These are phyloP conservation scores for Cladosporium austrohemisphaericum DNA, from an alignment of 2,329 filamentous ascomycete genomes.

Conservation along the genomic window DNA sequence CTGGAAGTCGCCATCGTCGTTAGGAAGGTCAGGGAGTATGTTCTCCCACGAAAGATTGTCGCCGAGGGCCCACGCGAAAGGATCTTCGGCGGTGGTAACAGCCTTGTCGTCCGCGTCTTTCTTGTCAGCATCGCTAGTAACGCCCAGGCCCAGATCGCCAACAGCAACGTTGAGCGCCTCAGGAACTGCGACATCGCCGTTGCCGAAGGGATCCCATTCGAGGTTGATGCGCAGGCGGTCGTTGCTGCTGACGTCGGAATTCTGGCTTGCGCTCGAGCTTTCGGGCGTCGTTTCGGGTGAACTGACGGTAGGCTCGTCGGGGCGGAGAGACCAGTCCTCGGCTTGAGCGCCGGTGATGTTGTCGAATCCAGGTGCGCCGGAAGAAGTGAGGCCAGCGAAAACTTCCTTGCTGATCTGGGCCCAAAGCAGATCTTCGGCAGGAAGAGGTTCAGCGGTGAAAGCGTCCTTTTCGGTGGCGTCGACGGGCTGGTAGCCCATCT, in stretches of 20 bases:
- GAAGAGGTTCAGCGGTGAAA: background rate
- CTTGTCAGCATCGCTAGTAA: background rate
- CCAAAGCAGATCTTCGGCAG: constrained; percentile 5
- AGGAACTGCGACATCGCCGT: constrained; percentile 30
- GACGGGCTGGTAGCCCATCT: constrained; percentile 23
- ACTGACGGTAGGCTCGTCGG: constrained; percentile 16
- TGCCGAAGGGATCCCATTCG: constrained; percentile 29
- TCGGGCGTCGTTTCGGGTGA: constrained; percentile 29
- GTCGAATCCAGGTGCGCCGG: constrained; percentile 10
- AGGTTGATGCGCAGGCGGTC: constrained; percentile 41
- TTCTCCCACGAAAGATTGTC: constrained; percentile 5
- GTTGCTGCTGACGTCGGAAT: constrained; percentile 42
- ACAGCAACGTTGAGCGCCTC: constrained; percentile 16
- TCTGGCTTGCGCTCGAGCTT: constrained; percentile 28
- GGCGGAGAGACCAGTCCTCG: constrained; percentile 23
- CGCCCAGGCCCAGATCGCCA: constrained; percentile 1
- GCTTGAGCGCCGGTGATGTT: constrained; percentile 1
- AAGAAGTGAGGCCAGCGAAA: constrained; percentile 21
- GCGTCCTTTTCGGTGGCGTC: background rate
- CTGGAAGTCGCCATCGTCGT: background rate
- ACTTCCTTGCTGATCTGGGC: constrained; percentile 23
- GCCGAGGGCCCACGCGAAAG: constrained; percentile 3
- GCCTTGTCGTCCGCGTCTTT: background rate
- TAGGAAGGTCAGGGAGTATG: background rate
- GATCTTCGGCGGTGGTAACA: background rate